These are phyloP conservation scores for Ceratocystis cubensis DNA, from an alignment of 2,329 filamentous ascomycete species.

Conservation along the genomic window DNA sequence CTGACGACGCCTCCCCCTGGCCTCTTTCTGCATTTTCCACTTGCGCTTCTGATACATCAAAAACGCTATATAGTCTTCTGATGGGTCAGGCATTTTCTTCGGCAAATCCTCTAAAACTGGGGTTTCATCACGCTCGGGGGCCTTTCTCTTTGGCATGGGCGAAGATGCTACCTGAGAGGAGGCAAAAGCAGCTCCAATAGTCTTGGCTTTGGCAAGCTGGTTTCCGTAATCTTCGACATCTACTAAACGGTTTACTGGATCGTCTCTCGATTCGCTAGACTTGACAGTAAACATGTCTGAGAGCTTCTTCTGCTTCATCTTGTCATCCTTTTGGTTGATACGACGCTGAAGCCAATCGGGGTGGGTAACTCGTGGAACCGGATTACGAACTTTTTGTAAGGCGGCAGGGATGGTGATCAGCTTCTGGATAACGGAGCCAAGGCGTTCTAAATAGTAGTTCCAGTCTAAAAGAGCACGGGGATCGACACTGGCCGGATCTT, in stretches of 20 bases:
- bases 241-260: constrained; percentile 45
- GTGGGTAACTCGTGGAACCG: constrained; percentile 83
- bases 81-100: constrained; percentile 62
- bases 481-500: constrained; percentile 84
- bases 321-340: constrained; percentile 92
- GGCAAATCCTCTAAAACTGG: constrained; percentile 58
- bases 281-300: constrained; percentile 74
- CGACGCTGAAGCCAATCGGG: constrained; percentile 92
- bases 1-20: constrained; percentile 71
- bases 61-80: constrained; percentile 77
- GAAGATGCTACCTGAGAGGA: constrained; percentile 39
- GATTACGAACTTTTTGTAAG: constrained; percentile 86
- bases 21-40: constrained; percentile 95
- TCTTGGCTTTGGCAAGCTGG: constrained; percentile 52
- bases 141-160: constrained; percentile 56
- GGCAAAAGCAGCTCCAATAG: constrained; percentile 40
- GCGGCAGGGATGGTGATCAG: constrained; percentile 97
- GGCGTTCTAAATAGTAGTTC: constrained; percentile 91
- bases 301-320: constrained; percentile 97
- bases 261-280: constrained; percentile 54
- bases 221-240: constrained; percentile 73
- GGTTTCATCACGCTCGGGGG: constrained; percentile 38
- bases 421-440: constrained; percentile 96
- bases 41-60: constrained; percentile 94
- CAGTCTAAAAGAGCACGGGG: constrained; percentile 84